phyloP scores from a whole-genome alignment of 345 rosid species.

The Salix brachista region DNA sequence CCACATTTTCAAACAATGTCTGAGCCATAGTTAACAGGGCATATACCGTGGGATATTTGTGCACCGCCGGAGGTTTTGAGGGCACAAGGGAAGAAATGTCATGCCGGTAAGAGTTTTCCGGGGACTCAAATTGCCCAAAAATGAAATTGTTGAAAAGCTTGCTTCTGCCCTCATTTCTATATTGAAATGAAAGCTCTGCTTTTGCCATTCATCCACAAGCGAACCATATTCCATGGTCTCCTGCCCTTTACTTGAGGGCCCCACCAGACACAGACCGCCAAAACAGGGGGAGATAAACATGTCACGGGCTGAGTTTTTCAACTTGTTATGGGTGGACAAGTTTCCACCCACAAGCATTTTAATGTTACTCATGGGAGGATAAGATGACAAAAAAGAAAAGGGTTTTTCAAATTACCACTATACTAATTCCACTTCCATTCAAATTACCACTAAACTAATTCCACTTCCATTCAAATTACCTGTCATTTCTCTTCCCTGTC shows the following conservation, averaged over 20 bases:
- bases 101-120: background rate
- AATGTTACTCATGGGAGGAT: slow-evolving; percentile 14
- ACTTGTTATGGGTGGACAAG: slow-evolving; percentile 21
- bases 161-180: background rate
- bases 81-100: background rate
- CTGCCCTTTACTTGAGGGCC: background rate
- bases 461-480: background rate
- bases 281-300: background rate
- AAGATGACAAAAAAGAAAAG: slow-evolving; percentile 1
- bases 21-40: no score
- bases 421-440: background rate
- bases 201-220: background rate
- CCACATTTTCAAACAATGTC: no score
- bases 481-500: background rate
- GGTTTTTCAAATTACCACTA: no score
- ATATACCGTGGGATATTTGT: background rate
- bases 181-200: background rate
- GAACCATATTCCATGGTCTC: slow-evolving; percentile 27
- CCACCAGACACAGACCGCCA: background rate
- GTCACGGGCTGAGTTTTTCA: background rate
- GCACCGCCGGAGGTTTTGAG: background rate
- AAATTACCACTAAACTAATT: background rate
- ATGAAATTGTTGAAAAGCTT: background rate
- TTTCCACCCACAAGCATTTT: slow-evolving; percentile 30
- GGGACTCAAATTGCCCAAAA: background rate